A percentile compares a stretch with the other conserved stretches of the same genome.
phyloP scores from a whole-genome alignment of 2,329 filamentous ascomycete species.

The Thermomyces lanuginosus region DNA sequence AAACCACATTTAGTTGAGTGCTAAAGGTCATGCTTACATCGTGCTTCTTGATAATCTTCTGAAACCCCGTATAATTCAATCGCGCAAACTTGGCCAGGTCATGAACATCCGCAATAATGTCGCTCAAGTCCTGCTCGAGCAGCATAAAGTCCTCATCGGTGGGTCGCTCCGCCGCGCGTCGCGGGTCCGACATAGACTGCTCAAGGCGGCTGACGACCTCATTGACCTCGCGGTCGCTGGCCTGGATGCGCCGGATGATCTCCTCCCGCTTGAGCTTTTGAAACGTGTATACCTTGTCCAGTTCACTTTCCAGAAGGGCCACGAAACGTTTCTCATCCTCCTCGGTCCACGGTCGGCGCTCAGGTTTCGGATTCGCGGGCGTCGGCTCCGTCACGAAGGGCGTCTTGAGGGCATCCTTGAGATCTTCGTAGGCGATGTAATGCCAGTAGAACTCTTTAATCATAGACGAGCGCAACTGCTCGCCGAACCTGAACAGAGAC shows the following conservation, averaged over 20 bases:
- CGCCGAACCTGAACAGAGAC: constrained; percentile 58
- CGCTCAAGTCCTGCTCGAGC: constrained; percentile 85
- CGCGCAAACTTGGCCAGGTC: constrained; percentile 97
- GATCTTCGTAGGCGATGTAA: constrained; percentile 88
- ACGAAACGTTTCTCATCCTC: constrained; percentile 86
- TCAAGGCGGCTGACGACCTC: constrained; percentile 61
- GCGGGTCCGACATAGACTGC: constrained; percentile 35
- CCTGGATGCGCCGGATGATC: constrained; percentile 76
- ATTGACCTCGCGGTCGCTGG: constrained; percentile 75
- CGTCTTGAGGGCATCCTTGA: constrained; percentile 74
- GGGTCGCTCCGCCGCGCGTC: constrained; percentile 29
- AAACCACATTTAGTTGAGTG: too few relatives aligned
- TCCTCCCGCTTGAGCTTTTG: constrained; percentile 95
- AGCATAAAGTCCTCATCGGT: constrained; percentile 87
- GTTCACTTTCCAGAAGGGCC: constrained; percentile 67
- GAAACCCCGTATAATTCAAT: constrained; percentile 96
- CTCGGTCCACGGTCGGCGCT: constrained; percentile 61
- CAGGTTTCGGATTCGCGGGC: constrained; percentile 30
- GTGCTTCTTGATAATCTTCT: constrained; percentile 99
- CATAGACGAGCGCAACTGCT: constrained; percentile 86
- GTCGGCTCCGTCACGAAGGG: constrained; percentile 41
- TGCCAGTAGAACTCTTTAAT: constrained; percentile 97
- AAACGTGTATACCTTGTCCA: constrained; percentile 96
- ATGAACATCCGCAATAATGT: constrained; percentile 96
- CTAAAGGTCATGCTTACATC: constrained; percentile 44